Evolutionary conservation across 192 early-diverging fungal species (phyloP), one percentile per base, ranked within the genome.

Genomic region (Geosiphon pyriformis): DNA sequence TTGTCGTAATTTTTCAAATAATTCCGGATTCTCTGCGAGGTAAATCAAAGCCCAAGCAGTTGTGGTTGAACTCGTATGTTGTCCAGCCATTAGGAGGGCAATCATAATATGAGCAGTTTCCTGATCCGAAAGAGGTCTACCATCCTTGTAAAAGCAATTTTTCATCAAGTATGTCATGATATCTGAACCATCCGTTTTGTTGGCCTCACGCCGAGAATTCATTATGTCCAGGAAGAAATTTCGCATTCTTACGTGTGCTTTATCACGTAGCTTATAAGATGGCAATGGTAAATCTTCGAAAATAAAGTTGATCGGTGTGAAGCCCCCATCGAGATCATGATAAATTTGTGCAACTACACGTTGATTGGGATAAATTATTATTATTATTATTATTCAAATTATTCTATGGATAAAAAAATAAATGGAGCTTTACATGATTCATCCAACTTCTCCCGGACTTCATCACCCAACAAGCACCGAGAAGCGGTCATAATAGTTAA

Each of bases 21-120:
- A 62, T 1, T 90, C 78, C 25, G 92, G 91, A 57, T 84, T 79
- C 22, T 80, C 74, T 29, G 96, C 94, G 59, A 98, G 73, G 76
- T 92, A 86, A 61, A 95, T 83, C 15, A 96, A 70, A 8, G 94
- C 84, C 96, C 96, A 98, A 34, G 92, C 87, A 10, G 87, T 81
- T 22, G 96, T 96, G 46, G 96, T 93, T 18, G 94, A 90, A 20
- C 82, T 85, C 4, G 96, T 97, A 77, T 98, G 96, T 75, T 97
- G 95, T n/a, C 96, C 96, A 33, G 91, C 96, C 87, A 98, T 92
- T 52, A 98, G 81, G 50, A 92, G 72, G 22, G 96, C 96, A 83
- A 98, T 98, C 89, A 96, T 90, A 85, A 98, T 88, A 83, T 94
- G 90, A 25, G 93, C 90, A 61, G 92, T 80, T 57, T 93, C 90